A percentile compares a stretch with the other conserved stretches of the same genome.
Conservation (phyloP, 495 filamentous ascomycete genomes). For the Penicillium atrosanguineum region DNA sequence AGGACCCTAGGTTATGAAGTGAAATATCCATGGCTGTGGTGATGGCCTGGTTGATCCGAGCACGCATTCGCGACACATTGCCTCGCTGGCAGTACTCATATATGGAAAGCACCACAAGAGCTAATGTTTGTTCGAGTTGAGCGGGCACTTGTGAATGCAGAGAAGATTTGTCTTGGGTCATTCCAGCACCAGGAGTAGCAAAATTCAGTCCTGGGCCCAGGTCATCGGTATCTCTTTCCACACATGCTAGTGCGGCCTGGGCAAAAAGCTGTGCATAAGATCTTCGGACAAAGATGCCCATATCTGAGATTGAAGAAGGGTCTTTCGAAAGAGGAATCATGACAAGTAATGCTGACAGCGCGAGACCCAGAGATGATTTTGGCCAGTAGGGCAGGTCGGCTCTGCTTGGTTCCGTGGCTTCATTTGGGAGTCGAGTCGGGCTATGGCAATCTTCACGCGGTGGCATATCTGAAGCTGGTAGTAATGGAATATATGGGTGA, state of each 20-base stretch:
- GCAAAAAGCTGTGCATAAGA: conserved; percentile 50
- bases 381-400: conserved; percentile 33
- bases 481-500: conserved; percentile 51
- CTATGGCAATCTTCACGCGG: conserved; percentile 36
- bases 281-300: conserved; percentile 37
- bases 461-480: conserved; percentile 40
- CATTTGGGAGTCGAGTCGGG: conserved; percentile 8
- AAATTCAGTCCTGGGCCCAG: conserved; percentile 23
- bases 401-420: conserved; percentile 13
- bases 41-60: conserved; percentile 47
- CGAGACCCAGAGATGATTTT: conserved; percentile 44
- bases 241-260: conserved; percentile 42
- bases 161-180: conserved; percentile 28
- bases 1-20: conserved; percentile 35
- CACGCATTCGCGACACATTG: conserved; percentile 51
- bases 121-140: conserved; percentile 46
- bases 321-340: conserved; percentile 46
- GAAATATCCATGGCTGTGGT: conserved; percentile 44
- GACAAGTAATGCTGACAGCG: conserved; percentile 47
- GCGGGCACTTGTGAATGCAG: conserved; percentile 46
- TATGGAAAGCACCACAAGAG: conserved; percentile 46
- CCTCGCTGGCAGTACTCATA: conserved; percentile 57
- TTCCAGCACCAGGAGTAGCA: conserved; percentile 25
- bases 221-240: conserved; percentile 48
- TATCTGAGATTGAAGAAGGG: conserved; percentile 25